Base-by-base conservation (phyloP, 1,284 basidiomycete species). In the Ceratobasidium sp. region DNA sequence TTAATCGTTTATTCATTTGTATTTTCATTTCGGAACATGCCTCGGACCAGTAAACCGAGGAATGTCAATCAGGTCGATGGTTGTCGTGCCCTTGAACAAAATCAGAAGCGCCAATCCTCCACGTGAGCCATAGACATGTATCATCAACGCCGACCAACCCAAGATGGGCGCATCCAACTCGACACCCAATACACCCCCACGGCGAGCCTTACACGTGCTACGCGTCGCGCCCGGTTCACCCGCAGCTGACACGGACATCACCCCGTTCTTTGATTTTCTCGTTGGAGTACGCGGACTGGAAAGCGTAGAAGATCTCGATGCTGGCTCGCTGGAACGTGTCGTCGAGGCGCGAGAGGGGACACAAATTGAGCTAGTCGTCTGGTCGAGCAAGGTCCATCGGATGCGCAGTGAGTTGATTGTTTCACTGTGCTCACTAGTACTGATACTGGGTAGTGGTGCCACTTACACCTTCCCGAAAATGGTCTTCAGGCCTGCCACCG, bases 211-310 rank as follows among this genome's bases (percentile, higher is more conserved):
- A 17, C 93, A 96, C 77, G 90, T 93, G 72, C 81, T 95, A 69
- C 88, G 93, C 70, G 93, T 95, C 43, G 92, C 92, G 0, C 90
- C 93, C 1, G 84, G 85, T n/a, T 94, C 93, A 0, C 93, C 93
- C 17, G 91, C 93, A 0, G 91, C 92, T 8, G 83, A 88, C 68
- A 92, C 92, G 4, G 87, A 87, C 60, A 91, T 98, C 52, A 95
- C 98, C 76, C 93, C 96, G 0, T 97, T 95, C 81, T 99, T 99
- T 77, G 96, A 98, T 81, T 98, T 97, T 78, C 87, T 98, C 35
- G 88, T 98, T 45, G 96, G 96, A 17, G 91, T 95, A 70, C 88
- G 93, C 76, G 88, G 89, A 34, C 84, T 72, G 72, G 35, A 70
- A 69, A 54, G 27, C 29, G 43, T 55, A 15, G 72, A 75, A 25